Conservation (phyloP, 139 green algal genomes). For the Closterium sp. region DNA sequence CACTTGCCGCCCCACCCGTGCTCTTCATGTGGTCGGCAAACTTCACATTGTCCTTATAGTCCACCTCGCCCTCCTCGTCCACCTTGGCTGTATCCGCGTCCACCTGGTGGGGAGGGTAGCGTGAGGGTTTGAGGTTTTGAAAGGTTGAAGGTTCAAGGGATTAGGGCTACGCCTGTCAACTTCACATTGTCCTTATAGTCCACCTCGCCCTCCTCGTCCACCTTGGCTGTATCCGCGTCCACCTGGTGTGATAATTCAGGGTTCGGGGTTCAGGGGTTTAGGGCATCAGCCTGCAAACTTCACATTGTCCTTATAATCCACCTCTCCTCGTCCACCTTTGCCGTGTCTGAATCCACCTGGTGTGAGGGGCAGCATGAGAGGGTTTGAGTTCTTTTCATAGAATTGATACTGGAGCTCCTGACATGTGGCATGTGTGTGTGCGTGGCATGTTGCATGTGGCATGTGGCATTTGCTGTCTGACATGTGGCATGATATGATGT, state of each 20-base stretch:
- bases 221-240: slow-evolving; percentile 50
- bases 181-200: slow-evolving; percentile 56
- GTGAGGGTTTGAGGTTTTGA: too few relatives aligned
- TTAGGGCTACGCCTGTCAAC: slow-evolving; percentile 71
- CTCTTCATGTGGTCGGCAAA: slow-evolving; percentile 82
- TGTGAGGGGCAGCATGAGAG: too few relatives aligned
- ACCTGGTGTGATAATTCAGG: slow-evolving; percentile 15
- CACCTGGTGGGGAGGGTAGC: slow-evolving; percentile 33
- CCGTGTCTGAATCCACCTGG: slow-evolving; percentile 54
- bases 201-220: slow-evolving; percentile 57
- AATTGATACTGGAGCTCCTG: too few relatives aligned
- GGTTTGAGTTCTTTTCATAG: too few relatives aligned
- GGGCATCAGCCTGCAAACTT: slow-evolving; percentile 70
- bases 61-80: slow-evolving; percentile 57
- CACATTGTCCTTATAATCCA: slow-evolving; percentile 54
- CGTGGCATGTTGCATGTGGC: too few relatives aligned
- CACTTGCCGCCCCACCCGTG: slow-evolving; percentile 66
- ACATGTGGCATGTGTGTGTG: too few relatives aligned
- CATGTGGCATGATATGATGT: too few relatives aligned
- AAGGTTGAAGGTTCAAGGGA: slow-evolving; percentile 5
- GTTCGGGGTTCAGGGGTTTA: too few relatives aligned
- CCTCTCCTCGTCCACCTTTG: slow-evolving; percentile 56
- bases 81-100: slow-evolving; percentile 54
- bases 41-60: slow-evolving; percentile 56
- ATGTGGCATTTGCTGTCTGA: too few relatives aligned